Evolutionary conservation across 768 basidiomycete genomes (phyloP).

Genomic region (Crucibulum laeve): DNA sequence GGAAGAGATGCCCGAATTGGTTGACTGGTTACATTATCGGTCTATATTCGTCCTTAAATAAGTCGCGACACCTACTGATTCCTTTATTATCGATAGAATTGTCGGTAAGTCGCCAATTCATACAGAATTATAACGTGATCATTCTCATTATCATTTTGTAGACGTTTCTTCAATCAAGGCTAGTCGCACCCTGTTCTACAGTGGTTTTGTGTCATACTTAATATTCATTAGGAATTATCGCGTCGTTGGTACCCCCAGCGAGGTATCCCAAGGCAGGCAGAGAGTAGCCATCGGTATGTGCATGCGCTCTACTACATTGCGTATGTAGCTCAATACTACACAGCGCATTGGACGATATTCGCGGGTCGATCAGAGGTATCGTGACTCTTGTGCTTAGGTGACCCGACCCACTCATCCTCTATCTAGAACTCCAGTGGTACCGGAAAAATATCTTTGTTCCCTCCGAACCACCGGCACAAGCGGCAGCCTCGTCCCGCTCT

Average conservation of each 20-base stretch:
- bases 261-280: conserved; percentile 26
- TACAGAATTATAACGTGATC: not conserved
- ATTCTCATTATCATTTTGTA: conserved; percentile 19
- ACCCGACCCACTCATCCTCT: not conserved
- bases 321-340: not conserved
- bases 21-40: conserved; percentile 83
- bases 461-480: no score
- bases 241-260: conserved; percentile 64
- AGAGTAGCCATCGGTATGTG: conserved; percentile 54
- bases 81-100: conserved; percentile 37
- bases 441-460: conserved; percentile 68
- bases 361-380: conserved; percentile 66
- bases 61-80: conserved; percentile 1
- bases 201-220: not conserved
- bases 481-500: no score
- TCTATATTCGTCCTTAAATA: conserved; percentile 15
- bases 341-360: conserved; percentile 84
- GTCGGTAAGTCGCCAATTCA: conserved; percentile 48
- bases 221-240: conserved; percentile 52
- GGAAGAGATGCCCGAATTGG: conserved; percentile 76
- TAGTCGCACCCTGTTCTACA: conserved; percentile 2
- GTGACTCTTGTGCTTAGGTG: not conserved
- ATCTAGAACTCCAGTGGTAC: conserved; percentile 75
- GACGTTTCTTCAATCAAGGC: conserved; percentile 87
- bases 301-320: not conserved